Evolutionary conservation across 2,329 filamentous ascomycete species (phyloP).

Genomic region (Ophiocordyceps camponoti-leonardi): DNA sequence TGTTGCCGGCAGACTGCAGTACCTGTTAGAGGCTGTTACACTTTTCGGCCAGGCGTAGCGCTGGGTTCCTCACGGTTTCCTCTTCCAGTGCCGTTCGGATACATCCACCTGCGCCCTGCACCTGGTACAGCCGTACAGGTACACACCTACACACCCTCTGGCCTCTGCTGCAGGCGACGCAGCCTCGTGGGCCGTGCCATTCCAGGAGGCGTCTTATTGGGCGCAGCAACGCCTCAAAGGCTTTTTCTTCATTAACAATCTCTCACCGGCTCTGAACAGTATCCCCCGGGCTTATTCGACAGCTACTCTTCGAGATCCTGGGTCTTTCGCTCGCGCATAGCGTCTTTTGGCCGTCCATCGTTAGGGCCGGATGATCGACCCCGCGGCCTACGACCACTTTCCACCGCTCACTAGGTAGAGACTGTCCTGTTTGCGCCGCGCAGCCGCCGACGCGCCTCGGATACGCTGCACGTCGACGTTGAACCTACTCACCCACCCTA

Average conservation of each 20-base stretch:
- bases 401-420: not conserved
- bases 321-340: not conserved
- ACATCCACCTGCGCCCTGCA: no score
- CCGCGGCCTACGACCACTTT: not conserved
- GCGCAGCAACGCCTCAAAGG: no score
- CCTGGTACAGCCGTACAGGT: no score
- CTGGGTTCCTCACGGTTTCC: not conserved
- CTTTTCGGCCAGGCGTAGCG: no score
- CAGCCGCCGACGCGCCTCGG: not conserved
- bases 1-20: not conserved
- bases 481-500: not conserved
- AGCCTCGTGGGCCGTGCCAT: not conserved
- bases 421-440: not conserved
- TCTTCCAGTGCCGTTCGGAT: no score
- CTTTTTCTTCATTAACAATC: not conserved
- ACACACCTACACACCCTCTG: no score
- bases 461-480: no score
- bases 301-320: not conserved
- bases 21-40: not conserved
- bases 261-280: not conserved
- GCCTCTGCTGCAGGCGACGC: not conserved
- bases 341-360: not conserved
- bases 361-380: not conserved
- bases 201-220: not conserved
- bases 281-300: not conserved